Base-by-base conservation (phyloP, 1,284 basidiomycete genomes). In the Pholiota adiposa region DNA sequence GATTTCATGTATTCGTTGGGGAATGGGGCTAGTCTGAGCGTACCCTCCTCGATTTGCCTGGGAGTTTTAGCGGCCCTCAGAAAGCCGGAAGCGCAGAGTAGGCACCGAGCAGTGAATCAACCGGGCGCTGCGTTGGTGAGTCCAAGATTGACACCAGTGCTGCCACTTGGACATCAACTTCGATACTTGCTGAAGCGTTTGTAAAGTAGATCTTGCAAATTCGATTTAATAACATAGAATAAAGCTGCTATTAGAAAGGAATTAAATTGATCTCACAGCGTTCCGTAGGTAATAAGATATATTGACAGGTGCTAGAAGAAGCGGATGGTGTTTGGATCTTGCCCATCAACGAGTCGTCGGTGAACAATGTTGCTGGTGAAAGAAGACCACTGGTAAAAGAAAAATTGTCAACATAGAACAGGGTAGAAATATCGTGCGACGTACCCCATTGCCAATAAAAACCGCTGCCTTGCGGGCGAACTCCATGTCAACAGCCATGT, bases 401-500 rank as follows among this genome's bases (percentile, higher is more conserved):
- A 7, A 41, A 21, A 33, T 27, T 27, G 38, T n/a, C 46, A 44
- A 43, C 33, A 7, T 21, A 59, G 16, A 5, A 53, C 62, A 38
- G 4, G 53, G 48, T 29, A 50, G 19, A 27, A 29, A 27, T 46
- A 8, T 27, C 44, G 16, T 2, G 23, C 44, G 25, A 77, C 82
- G 68, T 69, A 85, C 83, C 67, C 83, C 83, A 66, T 85, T 85
- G 0, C 84, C 84, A 43, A 85, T 77, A 64, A 85, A 86, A 7
- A 85, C 82, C 8, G 81, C 83, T 1, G 83, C 78, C 55, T 75
- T 69, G 34, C 82, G 73, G 74, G 80, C 85, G 46, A 88, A 75
- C 62, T 86, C 83, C 81, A 86, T 85, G 70, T 88, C 85, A 4
- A 86, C 79, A 38, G 81, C 83, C 70, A 83, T 81, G 12, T 77